These are phyloP conservation scores for Basipetospora chlamydospora DNA, from an alignment of 2,329 filamentous ascomycete species.

Conservation along the genomic window DNA sequence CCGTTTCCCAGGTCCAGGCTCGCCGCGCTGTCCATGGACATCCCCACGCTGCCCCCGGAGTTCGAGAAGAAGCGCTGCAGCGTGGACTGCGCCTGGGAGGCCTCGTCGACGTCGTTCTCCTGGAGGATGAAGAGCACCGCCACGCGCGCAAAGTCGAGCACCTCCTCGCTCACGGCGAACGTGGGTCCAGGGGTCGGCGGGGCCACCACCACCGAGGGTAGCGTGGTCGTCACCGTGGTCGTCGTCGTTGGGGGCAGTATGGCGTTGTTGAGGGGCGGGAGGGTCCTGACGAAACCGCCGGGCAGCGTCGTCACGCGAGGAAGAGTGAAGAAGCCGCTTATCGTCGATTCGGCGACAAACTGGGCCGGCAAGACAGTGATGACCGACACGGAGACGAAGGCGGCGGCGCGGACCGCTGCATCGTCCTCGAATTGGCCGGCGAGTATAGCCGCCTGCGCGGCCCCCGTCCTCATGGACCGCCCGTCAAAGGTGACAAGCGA, in stretches of 20 bases:
- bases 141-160: conserved; percentile 49
- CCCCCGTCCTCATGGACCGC: conserved; percentile 21
- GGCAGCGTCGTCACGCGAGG: conserved; percentile 7
- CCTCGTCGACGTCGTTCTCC: conserved; percentile 32
- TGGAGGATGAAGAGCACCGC: conserved; percentile 49
- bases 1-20: conserved; percentile 27
- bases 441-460: conserved; percentile 13
- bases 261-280: conserved; percentile 4
- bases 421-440: conserved; percentile 4
- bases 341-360: background rate
- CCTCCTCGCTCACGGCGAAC: conserved; percentile 38
- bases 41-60: conserved; percentile 20
- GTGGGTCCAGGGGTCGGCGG: conserved; percentile 1
- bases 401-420: conserved; percentile 1
- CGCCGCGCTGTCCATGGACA: conserved; percentile 21
- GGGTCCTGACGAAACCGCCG: conserved; percentile 3
- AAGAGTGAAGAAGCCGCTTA: background rate
- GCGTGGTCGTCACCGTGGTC: conserved; percentile 3
- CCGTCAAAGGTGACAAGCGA: conserved; percentile 75
- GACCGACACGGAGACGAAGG: conserved; percentile 6
- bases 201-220: conserved; percentile 1
- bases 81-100: conserved; percentile 35
- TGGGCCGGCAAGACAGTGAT: conserved; percentile 6
- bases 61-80: conserved; percentile 41
- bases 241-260: conserved; percentile 6